Base-by-base conservation (phyloP, 2,329 filamentous ascomycete genomes). In the Alternaria infectoria region DNA sequence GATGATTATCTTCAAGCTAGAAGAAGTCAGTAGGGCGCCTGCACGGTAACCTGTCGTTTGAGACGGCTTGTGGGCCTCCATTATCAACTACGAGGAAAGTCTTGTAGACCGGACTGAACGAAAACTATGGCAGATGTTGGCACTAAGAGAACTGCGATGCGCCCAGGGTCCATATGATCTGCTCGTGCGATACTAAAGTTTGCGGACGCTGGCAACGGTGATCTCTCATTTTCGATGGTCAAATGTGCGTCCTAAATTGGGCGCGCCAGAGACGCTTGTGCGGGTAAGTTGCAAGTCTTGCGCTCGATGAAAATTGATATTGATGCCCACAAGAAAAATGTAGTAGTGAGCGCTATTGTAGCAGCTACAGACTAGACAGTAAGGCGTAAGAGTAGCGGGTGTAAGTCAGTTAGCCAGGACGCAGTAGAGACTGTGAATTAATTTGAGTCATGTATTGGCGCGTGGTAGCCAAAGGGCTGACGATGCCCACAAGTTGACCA, bases 201-300 rank as follows among this genome's bases (percentile, higher is more conserved):
- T 4, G 10, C 0, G 13, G 11, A 51, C 11, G 17, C 0, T 32
- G 5, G 3, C 0, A 4, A 21, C 2, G 13, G 2, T 15, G 7
- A 17, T 51, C 12, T 51, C 26, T 15, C 11, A 2, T 2, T 6
- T 11, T 30, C 5, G 10, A n/a, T 21, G n/a, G 0, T 8, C 11
- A 21, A 11, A 13, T 21, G 47, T 17, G 28, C 19, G 0, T 51
- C 17, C 11, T 51, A 2, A 8, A 3, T 8, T 0, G 0, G 19
- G 11, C 49, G 5, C 28, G 2, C 26, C 49, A 19, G 10, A 51
- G 15, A 8, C 17, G 11, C 12, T 32, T 36, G 7, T 12, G 19
- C 32, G 17, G 19, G 28, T 40, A 25, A 6, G n/a, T 23, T n/a
- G 28, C 8, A n/a, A n/a, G 28, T 52, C 13, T 4, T 11, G 19